Base-by-base conservation (phyloP, 495 filamentous ascomycete species). In the Tuber magnatum region DNA sequence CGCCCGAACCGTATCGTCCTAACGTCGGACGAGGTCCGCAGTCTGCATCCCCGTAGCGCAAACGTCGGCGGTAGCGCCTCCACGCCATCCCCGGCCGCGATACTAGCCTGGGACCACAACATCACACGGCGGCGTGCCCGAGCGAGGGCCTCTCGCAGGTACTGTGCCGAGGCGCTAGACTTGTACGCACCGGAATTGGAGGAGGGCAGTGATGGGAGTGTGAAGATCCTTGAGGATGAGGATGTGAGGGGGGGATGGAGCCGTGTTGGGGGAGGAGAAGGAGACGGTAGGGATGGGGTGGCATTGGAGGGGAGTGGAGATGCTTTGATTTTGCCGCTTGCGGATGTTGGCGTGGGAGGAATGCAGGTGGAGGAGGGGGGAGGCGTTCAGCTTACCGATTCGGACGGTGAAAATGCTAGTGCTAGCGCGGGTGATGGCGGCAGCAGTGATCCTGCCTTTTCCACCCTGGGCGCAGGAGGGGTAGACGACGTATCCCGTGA, bases 1-100 rank as follows among this genome's bases (percentile, higher is more conserved):
- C 79, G 78, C 74, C 77, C 77, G 28, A 79, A 76, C 18, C 77
- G 78, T 35, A 79, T 79, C 43, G 61, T 79, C 43, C 42, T 79
- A 41, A 79, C 77, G 4, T 46, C 69, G 9, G 77, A 79, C n/a
- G 77, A 79, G 46, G 76, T 78, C 18, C 77, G n/a, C 44, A 79
- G 73, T 12, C n/a, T 61, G 12, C n/a, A 16, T 14, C 51, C 51
- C n/a, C n/a, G n/a, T 32, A 28, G 16, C n/a, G 16, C n/a, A 32
- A 61, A n/a, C 8, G 28, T n/a, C n/a, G 16, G n/a, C 51, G 16
- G n/a, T 32, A 32, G 4, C 1, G 65, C 35, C 28, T 41, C 70
- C 28, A 51, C 28, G n/a, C 40, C 43, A 74, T 69, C 42, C 18
- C 40, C 51, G 5, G 51, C 77, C 46, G 44, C 28, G 43, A 46